These are phyloP conservation scores for Pseudopithomyces maydicus DNA, from an alignment of 2,329 filamentous ascomycete species.

Conservation along the genomic window DNA sequence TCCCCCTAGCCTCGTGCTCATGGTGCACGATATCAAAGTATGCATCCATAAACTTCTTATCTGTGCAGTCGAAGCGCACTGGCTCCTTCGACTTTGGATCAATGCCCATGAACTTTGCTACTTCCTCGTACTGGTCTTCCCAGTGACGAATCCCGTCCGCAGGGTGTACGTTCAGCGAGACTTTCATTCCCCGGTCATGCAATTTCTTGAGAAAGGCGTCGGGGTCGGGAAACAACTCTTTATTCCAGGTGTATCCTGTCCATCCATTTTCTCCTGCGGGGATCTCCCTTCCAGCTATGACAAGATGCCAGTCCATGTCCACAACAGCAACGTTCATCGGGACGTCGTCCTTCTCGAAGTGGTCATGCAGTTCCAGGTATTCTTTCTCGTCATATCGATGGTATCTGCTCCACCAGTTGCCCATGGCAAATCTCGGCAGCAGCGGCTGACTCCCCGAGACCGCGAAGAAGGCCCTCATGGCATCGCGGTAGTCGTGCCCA, in stretches of 20 bases:
- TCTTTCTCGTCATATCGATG: constrained; percentile 62
- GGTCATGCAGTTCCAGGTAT: constrained; percentile 63
- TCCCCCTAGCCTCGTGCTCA: constrained; percentile 59
- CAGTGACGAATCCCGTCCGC: constrained; percentile 62
- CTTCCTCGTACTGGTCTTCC: constrained; percentile 62
- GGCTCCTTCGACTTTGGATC: constrained; percentile 57
- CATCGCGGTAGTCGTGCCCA: constrained; percentile 60
- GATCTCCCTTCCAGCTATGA: constrained; percentile 44
- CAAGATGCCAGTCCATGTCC: constrained; percentile 71
- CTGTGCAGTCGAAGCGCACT: constrained; percentile 62
- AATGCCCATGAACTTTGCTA: constrained; percentile 58
- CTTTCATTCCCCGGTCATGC: constrained; percentile 58
- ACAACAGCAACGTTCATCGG: constrained; percentile 65
- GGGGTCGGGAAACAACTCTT: constrained; percentile 62
- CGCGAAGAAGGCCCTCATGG: constrained; percentile 60
- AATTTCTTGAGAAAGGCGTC: constrained; percentile 57
- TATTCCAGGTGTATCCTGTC: constrained; percentile 69
- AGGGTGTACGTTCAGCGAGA: constrained; percentile 67
- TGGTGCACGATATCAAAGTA: constrained; percentile 64
- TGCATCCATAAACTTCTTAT: constrained; percentile 60
- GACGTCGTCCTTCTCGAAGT: constrained; percentile 57
- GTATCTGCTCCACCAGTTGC: constrained; percentile 71
- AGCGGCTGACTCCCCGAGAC: constrained; percentile 62
- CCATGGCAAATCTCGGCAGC: constrained; percentile 63
- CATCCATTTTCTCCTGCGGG: constrained; percentile 53